Evolutionary conservation across 495 filamentous ascomycete species (phyloP).

Genomic region (Poronia punctata): DNA sequence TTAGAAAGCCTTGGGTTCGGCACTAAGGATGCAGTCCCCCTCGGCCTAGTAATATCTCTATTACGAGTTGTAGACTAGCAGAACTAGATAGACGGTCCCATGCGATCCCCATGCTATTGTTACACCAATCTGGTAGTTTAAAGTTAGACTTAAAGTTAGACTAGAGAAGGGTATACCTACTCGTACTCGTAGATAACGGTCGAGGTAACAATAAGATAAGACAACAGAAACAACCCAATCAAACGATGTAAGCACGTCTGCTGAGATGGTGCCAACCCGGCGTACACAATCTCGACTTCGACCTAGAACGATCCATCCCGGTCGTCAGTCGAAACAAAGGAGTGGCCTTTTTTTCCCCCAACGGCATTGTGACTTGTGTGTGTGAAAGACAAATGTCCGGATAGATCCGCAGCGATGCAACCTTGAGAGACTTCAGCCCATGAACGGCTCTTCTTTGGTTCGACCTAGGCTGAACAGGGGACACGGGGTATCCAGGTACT

Average conservation of each 20-base stretch:
- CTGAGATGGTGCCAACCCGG: background rate
- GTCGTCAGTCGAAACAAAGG: background rate
- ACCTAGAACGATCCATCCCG: constrained; percentile 8
- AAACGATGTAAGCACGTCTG: background rate
- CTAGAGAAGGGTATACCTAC: too few species aligned
- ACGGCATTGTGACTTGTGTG: constrained; percentile 10
- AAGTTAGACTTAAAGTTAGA: too few species aligned
- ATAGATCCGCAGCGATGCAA: constrained; percentile 10
- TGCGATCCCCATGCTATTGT: too few species aligned
- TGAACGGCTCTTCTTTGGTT: constrained; percentile 1
- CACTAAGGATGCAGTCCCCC: constrained; percentile 1
- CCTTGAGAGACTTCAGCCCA: background rate
- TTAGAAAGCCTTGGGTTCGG: too few species aligned
- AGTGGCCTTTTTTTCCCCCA: too few species aligned
- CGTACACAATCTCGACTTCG: background rate
- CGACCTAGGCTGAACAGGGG: constrained; percentile 2
- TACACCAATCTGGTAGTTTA: too few species aligned
- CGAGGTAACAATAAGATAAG: too few species aligned
- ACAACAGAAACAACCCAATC: background rate
- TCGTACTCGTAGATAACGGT: too few species aligned
- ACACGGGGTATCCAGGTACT: constrained; percentile 1
- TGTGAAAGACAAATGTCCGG: too few species aligned
- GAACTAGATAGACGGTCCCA: too few species aligned
- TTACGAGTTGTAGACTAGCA: too few species aligned
- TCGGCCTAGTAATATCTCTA: too few species aligned